Percentiles rank a stretch among this genome's conserved stretches.
These are phyloP conservation scores for Terana coerulea DNA, from an alignment of 768 basidiomycete species.

Conservation along the genomic window DNA sequence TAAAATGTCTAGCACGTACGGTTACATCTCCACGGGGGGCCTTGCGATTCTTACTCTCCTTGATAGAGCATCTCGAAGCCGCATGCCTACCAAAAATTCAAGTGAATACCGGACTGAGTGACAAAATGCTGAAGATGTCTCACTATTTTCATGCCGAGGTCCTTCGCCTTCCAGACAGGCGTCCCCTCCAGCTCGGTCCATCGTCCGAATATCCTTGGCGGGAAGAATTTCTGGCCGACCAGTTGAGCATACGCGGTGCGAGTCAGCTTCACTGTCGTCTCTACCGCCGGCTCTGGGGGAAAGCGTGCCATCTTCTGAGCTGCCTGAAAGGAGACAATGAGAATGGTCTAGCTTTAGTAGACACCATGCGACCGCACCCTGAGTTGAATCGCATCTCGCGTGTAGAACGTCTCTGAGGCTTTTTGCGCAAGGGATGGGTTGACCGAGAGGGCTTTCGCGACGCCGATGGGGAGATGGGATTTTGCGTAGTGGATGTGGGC, in stretches of 20 bases:
- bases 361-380: slow-evolving; percentile 59
- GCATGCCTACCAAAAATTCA: slow-evolving; percentile 55
- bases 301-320: slow-evolving; percentile 91
- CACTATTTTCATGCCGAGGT: slow-evolving; percentile 93
- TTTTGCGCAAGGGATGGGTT: slow-evolving; percentile 75
- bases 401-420: slow-evolving; percentile 92
- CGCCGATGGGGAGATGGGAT: slow-evolving; percentile 74
- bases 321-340: slow-evolving; percentile 40
- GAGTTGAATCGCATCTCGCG: slow-evolving; percentile 86
- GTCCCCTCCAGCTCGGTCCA: slow-evolving; percentile 62
- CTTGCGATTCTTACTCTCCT: slow-evolving; percentile 52
- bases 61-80: slow-evolving; percentile 97
- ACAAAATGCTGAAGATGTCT: slow-evolving; percentile 24
- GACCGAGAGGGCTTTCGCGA: slow-evolving; percentile 66
- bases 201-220: slow-evolving; percentile 84
- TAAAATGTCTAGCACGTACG: slow-evolving; percentile 22
- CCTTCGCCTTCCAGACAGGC: slow-evolving; percentile 71
- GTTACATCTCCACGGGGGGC: not conserved
- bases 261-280: slow-evolving; percentile 72
- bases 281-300: slow-evolving; percentile 62
- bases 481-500: slow-evolving; percentile 75
- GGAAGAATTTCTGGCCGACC: slow-evolving; percentile 85
- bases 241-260: slow-evolving; percentile 94
- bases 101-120: not conserved
- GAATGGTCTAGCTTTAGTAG: not conserved